Evolutionary conservation across 257 asterid genomes (phyloP).

Genomic region (Solanum commersonii): DNA sequence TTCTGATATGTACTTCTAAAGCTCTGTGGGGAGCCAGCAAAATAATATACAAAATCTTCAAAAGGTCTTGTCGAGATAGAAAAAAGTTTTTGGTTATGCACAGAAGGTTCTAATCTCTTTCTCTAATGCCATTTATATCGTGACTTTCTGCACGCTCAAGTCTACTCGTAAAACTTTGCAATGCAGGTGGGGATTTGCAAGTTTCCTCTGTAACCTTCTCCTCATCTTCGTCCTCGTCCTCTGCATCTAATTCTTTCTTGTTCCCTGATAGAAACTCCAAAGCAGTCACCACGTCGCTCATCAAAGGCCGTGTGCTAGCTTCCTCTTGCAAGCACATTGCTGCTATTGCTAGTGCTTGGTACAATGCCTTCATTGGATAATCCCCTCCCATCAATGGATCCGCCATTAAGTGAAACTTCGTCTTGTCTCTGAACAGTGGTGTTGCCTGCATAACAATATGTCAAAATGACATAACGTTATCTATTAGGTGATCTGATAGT

Average conservation of each 20-base stretch:
- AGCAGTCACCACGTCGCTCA: conserved; percentile 68
- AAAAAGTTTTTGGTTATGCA: neutral
- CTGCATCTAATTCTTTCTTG: neutral
- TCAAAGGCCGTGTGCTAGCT: conserved; percentile 48
- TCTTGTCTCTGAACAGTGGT: conserved; percentile 71
- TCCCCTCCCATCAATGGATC: conserved; percentile 60
- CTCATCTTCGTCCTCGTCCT: neutral
- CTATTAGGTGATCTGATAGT: neutral
- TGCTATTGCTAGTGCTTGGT: conserved; percentile 73
- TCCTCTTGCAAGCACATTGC: conserved; percentile 90
- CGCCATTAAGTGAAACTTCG: conserved; percentile 55
- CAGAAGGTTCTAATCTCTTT: neutral
- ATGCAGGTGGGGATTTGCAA: neutral
- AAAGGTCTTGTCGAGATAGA: neutral
- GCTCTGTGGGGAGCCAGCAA: neutral
- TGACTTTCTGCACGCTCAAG: neutral
- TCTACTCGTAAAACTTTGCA: conserved; percentile 1
- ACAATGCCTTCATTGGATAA: conserved; percentile 46
- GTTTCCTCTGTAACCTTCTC: neutral
- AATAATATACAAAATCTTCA: neutral
- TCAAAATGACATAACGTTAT: neutral
- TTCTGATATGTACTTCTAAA: neutral
- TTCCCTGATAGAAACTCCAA: conserved; percentile 37
- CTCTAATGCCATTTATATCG: neutral
- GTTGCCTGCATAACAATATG: conserved; percentile 34